These are phyloP conservation scores for Lichtheimia ramosa DNA, from an alignment of 371 early-diverging fungal genomes.

Conservation along the genomic window DNA sequence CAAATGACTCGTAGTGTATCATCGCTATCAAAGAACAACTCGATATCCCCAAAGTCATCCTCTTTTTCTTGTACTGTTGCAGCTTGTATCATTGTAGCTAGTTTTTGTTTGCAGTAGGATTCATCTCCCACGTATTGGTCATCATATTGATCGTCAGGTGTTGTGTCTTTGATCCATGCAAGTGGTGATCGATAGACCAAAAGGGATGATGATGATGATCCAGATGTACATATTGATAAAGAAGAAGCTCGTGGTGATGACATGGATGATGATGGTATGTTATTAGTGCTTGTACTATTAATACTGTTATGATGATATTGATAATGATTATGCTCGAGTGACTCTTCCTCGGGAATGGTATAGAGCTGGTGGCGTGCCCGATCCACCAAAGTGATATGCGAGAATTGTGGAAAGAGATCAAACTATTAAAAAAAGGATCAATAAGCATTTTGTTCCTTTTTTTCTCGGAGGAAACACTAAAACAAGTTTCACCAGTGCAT, in stretches of 20 bases:
- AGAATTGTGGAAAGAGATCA: constrained; percentile 7
- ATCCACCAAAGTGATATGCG: constrained; percentile 10
- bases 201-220: background rate
- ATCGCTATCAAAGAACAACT: constrained; percentile 26
- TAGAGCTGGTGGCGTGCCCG: constrained; percentile 15
- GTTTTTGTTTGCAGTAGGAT: constrained; percentile 29
- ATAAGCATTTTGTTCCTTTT: background rate
- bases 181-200: background rate
- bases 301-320: constrained; percentile 4
- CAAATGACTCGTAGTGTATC: constrained; percentile 32
- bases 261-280: constrained; percentile 8
- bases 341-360: constrained; percentile 6
- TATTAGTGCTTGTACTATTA: constrained; percentile 8
- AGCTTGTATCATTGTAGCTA: constrained; percentile 37
- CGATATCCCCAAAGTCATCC: constrained; percentile 24
- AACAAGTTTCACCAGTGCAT: background rate
- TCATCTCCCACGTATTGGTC: constrained; percentile 27
- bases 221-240: background rate
- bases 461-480: no score
- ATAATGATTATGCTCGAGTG: constrained; percentile 1
- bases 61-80: constrained; percentile 23
- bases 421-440: background rate
- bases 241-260: constrained; percentile 13
- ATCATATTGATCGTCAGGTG: constrained; percentile 23
- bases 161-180: background rate